These are phyloP conservation scores for Psidium friedrichsthalianum DNA, from an alignment of 345 rosid species.

Conservation along the genomic window DNA sequence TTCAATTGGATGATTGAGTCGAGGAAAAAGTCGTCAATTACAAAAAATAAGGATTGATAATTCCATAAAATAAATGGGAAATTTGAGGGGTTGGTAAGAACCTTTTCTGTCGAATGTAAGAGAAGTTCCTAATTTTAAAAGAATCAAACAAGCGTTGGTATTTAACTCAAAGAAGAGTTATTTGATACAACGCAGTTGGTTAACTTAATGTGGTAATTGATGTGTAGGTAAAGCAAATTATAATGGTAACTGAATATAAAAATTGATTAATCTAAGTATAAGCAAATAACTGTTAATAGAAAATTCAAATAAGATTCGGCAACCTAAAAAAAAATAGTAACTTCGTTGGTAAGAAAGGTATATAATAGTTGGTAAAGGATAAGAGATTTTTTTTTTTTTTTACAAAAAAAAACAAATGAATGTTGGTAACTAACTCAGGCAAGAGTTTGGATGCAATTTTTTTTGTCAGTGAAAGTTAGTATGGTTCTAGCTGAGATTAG, in stretches of 20 bases:
- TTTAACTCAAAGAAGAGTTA: neutral
- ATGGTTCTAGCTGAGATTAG: neutral
- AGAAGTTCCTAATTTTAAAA: neutral
- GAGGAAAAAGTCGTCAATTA: neutral
- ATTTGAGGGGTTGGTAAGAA: neutral
- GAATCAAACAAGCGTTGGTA: neutral
- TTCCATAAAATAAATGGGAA: neutral
- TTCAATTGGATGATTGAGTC: neutral
- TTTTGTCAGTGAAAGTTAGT: neutral
- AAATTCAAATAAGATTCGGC: neutral
- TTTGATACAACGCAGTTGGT: neutral
- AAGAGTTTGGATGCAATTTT: neutral
- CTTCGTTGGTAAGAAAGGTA: neutral
- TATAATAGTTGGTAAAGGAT: neutral
- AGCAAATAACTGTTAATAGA: neutral
- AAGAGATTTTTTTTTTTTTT: neutral
- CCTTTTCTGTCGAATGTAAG: neutral
- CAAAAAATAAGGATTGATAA: neutral
- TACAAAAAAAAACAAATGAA: neutral
- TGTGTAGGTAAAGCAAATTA: neutral
- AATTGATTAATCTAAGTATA: neutral
- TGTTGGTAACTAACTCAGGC: neutral
- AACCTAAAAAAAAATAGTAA: neutral
- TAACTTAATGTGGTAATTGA: neutral
- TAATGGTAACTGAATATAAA: neutral